Percentiles rank a stretch among this genome's conserved stretches.
Evolutionary conservation across 345 rosid genomes (phyloP).

Genomic region (Citrus trifoliata): DNA sequence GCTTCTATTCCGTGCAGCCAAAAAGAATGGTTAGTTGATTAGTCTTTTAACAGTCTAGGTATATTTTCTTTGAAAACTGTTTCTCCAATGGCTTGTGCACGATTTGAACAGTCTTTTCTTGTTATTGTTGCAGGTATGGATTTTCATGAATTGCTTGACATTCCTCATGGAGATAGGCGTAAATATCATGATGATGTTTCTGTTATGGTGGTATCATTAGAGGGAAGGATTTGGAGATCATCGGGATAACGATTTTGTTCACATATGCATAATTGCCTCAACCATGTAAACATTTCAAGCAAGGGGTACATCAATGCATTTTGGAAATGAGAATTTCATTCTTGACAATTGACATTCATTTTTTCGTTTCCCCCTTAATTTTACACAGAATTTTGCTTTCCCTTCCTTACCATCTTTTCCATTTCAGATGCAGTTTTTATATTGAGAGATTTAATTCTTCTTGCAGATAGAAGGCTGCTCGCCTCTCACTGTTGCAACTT

Average conservation of each 20-base stretch:
- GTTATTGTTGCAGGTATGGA: slow-evolving; percentile 66
- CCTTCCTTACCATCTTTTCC: background rate
- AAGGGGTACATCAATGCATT: slow-evolving; percentile 36
- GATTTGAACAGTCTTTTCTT: background rate
- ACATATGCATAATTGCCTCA: slow-evolving; percentile 14
- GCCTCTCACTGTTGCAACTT: background rate
- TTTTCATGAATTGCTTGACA: slow-evolving; percentile 87
- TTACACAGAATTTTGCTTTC: slow-evolving; percentile 4
- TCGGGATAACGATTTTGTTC: slow-evolving; percentile 56
- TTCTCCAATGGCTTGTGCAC: too few relatives aligned
- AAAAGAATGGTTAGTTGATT: slow-evolving; percentile 71
- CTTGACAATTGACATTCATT: slow-evolving; percentile 22
- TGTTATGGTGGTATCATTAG: slow-evolving; percentile 93
- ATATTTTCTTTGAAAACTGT: too few relatives aligned
- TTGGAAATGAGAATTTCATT: slow-evolving; percentile 31
- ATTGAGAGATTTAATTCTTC: background rate
- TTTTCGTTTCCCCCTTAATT: background rate
- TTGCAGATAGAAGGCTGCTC: background rate
- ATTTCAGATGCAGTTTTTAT: background rate
- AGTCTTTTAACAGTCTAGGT: background rate
- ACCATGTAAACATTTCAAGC: slow-evolving; percentile 31
- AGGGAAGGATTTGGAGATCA: slow-evolving; percentile 97
- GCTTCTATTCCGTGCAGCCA: slow-evolving; percentile 92
- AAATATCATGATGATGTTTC: slow-evolving; percentile 97
- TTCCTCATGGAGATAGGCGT: slow-evolving; percentile 90